These are phyloP conservation scores for Escovopsis weberi DNA, from an alignment of 2,329 filamentous ascomycete species.

Conservation along the genomic window DNA sequence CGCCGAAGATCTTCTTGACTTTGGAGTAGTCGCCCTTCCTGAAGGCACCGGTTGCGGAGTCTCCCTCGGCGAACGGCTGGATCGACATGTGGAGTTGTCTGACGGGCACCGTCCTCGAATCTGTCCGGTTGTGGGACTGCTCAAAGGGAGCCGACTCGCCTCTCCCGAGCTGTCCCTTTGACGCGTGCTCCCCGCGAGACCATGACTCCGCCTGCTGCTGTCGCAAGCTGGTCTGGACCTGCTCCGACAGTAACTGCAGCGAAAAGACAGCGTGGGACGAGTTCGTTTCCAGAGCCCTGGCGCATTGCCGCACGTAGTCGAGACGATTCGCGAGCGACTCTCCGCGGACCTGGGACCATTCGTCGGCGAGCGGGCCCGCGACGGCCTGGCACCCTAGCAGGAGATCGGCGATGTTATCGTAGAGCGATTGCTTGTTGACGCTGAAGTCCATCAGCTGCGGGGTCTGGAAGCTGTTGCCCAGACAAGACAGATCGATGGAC, in stretches of 20 bases:
- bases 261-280: constrained; percentile 80
- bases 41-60: constrained; percentile 33
- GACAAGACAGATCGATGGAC: constrained; percentile 72
- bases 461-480: constrained; percentile 66
- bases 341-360: constrained; percentile 87
- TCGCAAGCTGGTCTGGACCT: constrained; percentile 46
- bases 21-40: constrained; percentile 49
- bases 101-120: constrained; percentile 32
- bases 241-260: constrained; percentile 72
- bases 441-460: constrained; percentile 79
- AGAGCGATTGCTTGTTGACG: constrained; percentile 81
- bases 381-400: constrained; percentile 78
- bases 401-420: constrained; percentile 85
- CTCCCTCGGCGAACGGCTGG: constrained; percentile 52
- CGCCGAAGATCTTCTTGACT: constrained; percentile 51
- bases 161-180: constrained; percentile 40
- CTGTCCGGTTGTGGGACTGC: constrained; percentile 38
- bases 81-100: constrained; percentile 37
- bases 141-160: constrained; percentile 43
- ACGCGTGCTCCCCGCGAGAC: constrained; percentile 29
- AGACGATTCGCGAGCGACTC: constrained; percentile 80
- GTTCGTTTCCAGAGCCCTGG: constrained; percentile 70
- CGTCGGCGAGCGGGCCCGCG: constrained; percentile 80
- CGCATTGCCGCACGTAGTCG: constrained; percentile 62
- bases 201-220: constrained; percentile 26